Evolutionary conservation across 2,329 filamentous ascomycete genomes (phyloP).

Genomic region (Claviceps capensis): DNA sequence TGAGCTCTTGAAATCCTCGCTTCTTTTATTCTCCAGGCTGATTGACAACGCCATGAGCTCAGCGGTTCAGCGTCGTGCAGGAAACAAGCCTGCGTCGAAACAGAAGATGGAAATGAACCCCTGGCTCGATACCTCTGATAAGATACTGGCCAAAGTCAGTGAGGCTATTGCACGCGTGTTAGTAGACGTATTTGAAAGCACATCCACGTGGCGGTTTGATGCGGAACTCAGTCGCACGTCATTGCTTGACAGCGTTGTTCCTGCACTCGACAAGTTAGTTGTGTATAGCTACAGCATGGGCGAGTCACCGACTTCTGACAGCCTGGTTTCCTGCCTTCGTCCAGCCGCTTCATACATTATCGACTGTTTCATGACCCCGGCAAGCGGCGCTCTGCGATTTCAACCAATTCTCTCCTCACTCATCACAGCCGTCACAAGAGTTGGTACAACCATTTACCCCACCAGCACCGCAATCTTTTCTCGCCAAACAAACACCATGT

Average conservation of each 20-base stretch:
- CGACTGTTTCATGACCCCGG: conserved; percentile 60
- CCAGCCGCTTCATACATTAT: conserved; percentile 64
- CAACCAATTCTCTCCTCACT: conserved; percentile 64
- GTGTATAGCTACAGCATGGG: conserved; percentile 64
- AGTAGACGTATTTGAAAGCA: conserved; percentile 76
- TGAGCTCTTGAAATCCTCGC: conserved; percentile 59
- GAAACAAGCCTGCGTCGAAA: conserved; percentile 33
- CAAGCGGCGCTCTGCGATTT: conserved; percentile 57
- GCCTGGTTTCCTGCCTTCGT: conserved; percentile 47
- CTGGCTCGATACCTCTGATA: conserved; percentile 64
- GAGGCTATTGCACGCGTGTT: conserved; percentile 60
- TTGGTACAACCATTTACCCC: conserved; percentile 49
- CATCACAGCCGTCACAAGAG: conserved; percentile 30
- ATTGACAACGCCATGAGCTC: conserved; percentile 62
- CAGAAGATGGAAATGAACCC: conserved; percentile 35
- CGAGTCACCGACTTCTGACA: conserved; percentile 32
- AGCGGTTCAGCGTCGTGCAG: conserved; percentile 50
- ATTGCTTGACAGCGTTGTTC: conserved; percentile 54
- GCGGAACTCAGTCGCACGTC: conserved; percentile 52
- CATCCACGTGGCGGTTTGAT: conserved; percentile 72
- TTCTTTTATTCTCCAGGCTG: conserved; percentile 60
- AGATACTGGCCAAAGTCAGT: conserved; percentile 58
- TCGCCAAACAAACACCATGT: conserved; percentile 47
- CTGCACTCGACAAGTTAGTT: conserved; percentile 58
- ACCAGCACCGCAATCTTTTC: conserved; percentile 40